Evolutionary conservation across 345 rosid species (phyloP), one percentile per base, ranked within the genome.

Genomic region (Syzygium oleosum): DNA sequence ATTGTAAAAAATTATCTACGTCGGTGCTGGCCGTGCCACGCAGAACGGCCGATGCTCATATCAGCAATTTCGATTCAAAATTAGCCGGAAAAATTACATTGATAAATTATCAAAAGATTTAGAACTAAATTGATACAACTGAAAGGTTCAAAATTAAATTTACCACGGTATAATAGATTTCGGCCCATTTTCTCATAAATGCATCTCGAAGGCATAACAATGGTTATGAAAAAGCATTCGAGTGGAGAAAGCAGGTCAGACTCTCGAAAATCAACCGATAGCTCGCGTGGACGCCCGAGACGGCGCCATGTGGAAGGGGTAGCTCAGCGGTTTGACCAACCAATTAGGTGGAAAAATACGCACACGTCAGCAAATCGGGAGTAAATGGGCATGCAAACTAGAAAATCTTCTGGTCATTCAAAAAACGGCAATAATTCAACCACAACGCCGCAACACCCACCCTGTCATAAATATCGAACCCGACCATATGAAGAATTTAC

Each of bases 291-390:
- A 52, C 53, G 86, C 14, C 19, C 9, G 2, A 16, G 23, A 86
- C 46, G 90, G 91, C 88, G 5, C 90, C 93, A 91, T 87, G 85
- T 88, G 85, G 90, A 58, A 86, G 78, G 12, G 84, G 91, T 87
- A 84, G 90, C 61, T 92, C 86, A 88, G 91, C 91, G 11, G 86
- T 88, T 58, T 27, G 63, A 87, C 88, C 87, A 86, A 17, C 88
- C 55, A 23, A 55, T 87, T 51, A 58, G 84, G n/a, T 52, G 41
- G 34, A 27, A 46, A 84, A 54, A 29, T 43, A 25, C 54, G 21
- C 14, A 21, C 80, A 68, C 80, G 80, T 34, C 1, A 34, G 80
- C 80, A 59, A 59, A 56, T 38, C 52, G 25, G 54, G 4, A 68
- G 80, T 68, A 34, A 68, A 68, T 68, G 80, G 80, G 46, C 46